Percentiles rank a stretch among this genome's conserved stretches.
These are phyloP conservation scores for Austroboletus eburneus DNA, from an alignment of 768 basidiomycete species.

Conservation along the genomic window DNA sequence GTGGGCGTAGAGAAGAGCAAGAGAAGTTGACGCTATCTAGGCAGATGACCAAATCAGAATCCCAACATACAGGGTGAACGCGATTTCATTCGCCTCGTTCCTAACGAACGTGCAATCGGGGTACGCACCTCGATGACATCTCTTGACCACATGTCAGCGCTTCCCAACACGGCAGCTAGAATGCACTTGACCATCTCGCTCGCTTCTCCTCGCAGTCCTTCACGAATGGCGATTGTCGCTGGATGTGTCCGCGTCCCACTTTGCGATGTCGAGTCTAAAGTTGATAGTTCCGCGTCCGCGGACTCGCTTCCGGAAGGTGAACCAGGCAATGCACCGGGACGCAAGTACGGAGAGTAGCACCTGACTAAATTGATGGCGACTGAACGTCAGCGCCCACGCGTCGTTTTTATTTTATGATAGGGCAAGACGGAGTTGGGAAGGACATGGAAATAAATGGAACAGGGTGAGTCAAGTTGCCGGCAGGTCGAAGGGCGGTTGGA, in stretches of 20 bases:
- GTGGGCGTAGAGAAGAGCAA: constrained; percentile 27
- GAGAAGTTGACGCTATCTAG: constrained; percentile 28
- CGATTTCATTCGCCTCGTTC: constrained; percentile 13
- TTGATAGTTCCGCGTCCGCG: constrained; percentile 1
- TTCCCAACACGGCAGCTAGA: constrained; percentile 17
- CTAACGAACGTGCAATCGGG: constrained; percentile 2
- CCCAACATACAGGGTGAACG: constrained; percentile 46
- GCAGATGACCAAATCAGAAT: constrained; percentile 17
- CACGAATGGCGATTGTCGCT: constrained; percentile 64
- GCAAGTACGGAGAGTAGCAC: constrained; percentile 87
- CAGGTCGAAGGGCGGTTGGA: constrained; percentile 26
- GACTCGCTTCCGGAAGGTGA: constrained; percentile 6
- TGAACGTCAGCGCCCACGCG: constrained; percentile 64
- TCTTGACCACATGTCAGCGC: constrained; percentile 56
- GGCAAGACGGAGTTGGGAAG: constrained; percentile 29
- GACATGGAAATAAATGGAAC: constrained; percentile 23
- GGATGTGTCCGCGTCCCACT: constrained; percentile 50
- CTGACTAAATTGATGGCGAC: constrained; percentile 86
- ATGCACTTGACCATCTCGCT: constrained; percentile 72
- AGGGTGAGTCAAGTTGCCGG: constrained; percentile 22
- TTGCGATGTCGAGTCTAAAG: constrained; percentile 40
- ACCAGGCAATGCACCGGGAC: constrained; percentile 25
- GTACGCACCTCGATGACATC: constrained; percentile 38
- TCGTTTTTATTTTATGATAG: constrained; percentile 20
- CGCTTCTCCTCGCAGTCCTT: constrained; percentile 60